Conservation (phyloP, 768 basidiomycete species). For the Kwoniella pini region DNA sequence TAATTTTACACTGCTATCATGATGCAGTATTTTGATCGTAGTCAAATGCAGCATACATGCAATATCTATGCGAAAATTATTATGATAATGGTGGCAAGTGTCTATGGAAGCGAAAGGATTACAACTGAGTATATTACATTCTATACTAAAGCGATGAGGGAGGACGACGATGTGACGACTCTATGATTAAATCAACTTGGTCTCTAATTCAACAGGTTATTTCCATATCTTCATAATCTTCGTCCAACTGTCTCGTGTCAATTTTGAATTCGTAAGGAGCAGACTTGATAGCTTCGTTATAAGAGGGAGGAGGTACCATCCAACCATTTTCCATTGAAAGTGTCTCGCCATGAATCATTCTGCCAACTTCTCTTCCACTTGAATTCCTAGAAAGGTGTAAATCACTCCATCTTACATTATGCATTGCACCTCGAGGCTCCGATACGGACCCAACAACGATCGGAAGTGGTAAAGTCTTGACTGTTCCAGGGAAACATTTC, state of each 20-base stretch:
- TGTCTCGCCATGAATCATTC: constrained; percentile 42
- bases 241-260: background rate
- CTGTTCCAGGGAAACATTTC: constrained; percentile 28
- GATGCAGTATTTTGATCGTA: too few species aligned
- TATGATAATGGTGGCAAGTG: too few species aligned
- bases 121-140: too few species aligned
- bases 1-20: too few species aligned
- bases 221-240: background rate
- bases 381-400: constrained; percentile 29
- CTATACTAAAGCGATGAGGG: too few species aligned
- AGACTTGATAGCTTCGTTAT: constrained; percentile 33
- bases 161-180: too few species aligned
- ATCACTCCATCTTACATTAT: constrained; percentile 37
- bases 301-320: constrained; percentile 46
- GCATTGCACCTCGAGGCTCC: constrained; percentile 43
- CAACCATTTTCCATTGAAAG: constrained; percentile 44
- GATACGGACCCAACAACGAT: constrained; percentile 47
- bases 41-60: too few species aligned
- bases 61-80: too few species aligned
- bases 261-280: constrained; percentile 39
- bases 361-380: constrained; percentile 27
- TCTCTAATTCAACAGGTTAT: too few species aligned
- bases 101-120: too few species aligned
- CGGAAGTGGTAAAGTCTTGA: constrained; percentile 35
- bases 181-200: too few species aligned